Percentiles rank a stretch among this genome's conserved stretches.
Evolutionary conservation across 2,329 filamentous ascomycete genomes (phyloP).

Genomic region (Paradendryphiella salina): DNA sequence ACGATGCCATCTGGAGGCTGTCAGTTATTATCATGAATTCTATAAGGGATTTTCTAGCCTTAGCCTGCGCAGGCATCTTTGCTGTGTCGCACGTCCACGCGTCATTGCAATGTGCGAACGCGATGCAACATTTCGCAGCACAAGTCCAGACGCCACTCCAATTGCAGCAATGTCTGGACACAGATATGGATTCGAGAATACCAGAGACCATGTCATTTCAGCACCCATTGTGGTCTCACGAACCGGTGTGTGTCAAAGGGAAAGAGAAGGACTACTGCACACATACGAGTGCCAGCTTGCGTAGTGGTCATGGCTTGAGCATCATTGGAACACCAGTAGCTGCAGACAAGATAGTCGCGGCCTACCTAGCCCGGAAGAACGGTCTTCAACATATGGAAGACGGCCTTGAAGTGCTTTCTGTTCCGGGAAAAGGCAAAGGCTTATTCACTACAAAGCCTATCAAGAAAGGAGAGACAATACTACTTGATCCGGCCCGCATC

Average conservation of each 20-base stretch:
- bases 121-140: conserved; percentile 13
- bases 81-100: conserved; percentile 1
- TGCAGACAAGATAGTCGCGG: conserved; percentile 16
- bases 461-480: conserved; percentile 20
- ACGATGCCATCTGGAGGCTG: conserved; percentile 2
- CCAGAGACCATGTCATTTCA: neutral
- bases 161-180: conserved; percentile 8
- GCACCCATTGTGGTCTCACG: conserved; percentile 18
- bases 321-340: conserved; percentile 27
- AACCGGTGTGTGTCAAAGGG: conserved; percentile 19
- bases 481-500: conserved; percentile 27
- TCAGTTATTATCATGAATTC: conserved; percentile 16
- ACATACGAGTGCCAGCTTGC: conserved; percentile 18
- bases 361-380: conserved; percentile 9
- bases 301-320: conserved; percentile 23
- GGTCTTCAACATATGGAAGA: neutral
- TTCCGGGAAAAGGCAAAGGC: conserved; percentile 32
- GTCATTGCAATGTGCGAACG: conserved; percentile 13
- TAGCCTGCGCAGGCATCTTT: conserved; percentile 9
- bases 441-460: conserved; percentile 22
- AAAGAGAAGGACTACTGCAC: conserved; percentile 23
- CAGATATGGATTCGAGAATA: neutral
- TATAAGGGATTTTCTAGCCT: conserved; percentile 4
- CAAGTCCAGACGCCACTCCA: conserved; percentile 15
- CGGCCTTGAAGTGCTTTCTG: conserved; percentile 18